phyloP scores from a whole-genome alignment of 2,329 filamentous ascomycete species.

The Diaporthe amygdali region DNA sequence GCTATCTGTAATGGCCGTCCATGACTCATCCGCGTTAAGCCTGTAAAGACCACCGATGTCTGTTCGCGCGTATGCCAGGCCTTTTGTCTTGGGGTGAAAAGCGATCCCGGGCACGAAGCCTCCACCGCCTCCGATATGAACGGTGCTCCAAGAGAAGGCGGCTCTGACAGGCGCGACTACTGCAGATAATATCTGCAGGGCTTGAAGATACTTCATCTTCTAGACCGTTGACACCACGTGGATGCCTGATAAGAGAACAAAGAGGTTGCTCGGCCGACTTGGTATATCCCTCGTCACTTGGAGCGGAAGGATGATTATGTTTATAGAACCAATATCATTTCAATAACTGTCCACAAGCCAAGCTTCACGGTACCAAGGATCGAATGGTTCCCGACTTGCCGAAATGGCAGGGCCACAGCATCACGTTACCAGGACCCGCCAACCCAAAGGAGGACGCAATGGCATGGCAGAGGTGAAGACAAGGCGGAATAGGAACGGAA shows the following conservation, averaged over 20 bases:
- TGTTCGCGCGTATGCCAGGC: conserved; percentile 60
- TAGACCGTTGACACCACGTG: neutral
- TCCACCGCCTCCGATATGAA: conserved; percentile 57
- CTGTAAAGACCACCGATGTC: conserved; percentile 64
- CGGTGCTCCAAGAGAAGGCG: conserved; percentile 36
- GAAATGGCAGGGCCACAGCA: neutral
- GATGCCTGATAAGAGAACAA: too few relatives aligned
- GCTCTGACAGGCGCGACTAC: conserved; percentile 31
- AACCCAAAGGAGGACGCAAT: neutral
- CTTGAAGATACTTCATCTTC: conserved; percentile 25
- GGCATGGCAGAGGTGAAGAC: neutral
- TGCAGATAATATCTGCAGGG: conserved; percentile 31
- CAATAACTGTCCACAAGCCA: neutral
- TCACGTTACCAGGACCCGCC: neutral
- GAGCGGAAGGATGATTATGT: neutral
- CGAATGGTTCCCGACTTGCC: neutral
- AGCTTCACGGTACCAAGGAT: neutral
- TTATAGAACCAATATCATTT: conserved; percentile 4
- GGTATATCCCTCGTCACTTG: neutral
- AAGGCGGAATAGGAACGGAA: neutral
- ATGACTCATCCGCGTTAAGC: conserved; percentile 54
- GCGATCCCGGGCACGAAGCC: conserved; percentile 62
- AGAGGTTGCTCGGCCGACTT: neutral
- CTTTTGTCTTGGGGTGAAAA: conserved; percentile 58
- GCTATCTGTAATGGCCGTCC: conserved; percentile 21